Evolutionary conservation across 495 filamentous ascomycete genomes (phyloP).

Genomic region (Pyrenula aspistea): DNA sequence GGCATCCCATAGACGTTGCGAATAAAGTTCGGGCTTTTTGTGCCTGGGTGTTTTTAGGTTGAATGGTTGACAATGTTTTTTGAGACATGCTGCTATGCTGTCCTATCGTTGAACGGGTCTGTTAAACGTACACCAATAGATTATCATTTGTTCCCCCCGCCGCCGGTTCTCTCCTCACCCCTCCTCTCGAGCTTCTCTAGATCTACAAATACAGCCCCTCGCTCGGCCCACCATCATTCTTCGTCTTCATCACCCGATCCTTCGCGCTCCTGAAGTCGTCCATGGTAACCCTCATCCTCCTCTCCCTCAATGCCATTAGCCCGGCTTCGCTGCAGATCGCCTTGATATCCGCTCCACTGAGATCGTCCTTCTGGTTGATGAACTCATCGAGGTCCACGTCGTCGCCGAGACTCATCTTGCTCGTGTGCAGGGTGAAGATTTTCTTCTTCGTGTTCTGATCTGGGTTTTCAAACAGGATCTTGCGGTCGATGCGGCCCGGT

Average conservation of each 20-base stretch:
- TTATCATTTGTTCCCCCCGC: too few relatives aligned
- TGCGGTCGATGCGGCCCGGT: constrained; percentile 95
- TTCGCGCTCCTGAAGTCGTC: constrained; percentile 88
- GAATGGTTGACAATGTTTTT: too few relatives aligned
- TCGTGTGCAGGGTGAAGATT: constrained; percentile 98
- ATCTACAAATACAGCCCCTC: constrained; percentile 97
- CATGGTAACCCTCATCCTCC: constrained; percentile 98
- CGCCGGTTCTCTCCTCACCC: too few relatives aligned
- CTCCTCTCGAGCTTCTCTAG: too few relatives aligned
- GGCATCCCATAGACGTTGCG: too few relatives aligned
- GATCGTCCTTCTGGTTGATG: constrained; percentile 95
- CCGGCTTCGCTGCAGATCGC: constrained; percentile 97
- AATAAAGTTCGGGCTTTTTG: too few relatives aligned
- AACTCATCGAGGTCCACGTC: constrained; percentile 98
- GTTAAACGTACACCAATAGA: too few relatives aligned
- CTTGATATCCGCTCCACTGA: constrained; percentile 96
- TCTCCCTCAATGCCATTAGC: constrained; percentile 86
- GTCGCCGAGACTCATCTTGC: constrained; percentile 92
- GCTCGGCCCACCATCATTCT: constrained; percentile 87
- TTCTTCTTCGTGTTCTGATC: constrained; percentile 99
- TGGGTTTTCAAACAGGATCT: constrained; percentile 98
- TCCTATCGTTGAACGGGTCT: too few relatives aligned
- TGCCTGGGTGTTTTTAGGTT: too few relatives aligned
- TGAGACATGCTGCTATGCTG: too few relatives aligned
- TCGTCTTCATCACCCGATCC: constrained; percentile 94